A percentile compares a stretch with the other conserved stretches of the same genome.
phyloP scores from a whole-genome alignment of 1,284 basidiomycete genomes.

The Somion occarium region DNA sequence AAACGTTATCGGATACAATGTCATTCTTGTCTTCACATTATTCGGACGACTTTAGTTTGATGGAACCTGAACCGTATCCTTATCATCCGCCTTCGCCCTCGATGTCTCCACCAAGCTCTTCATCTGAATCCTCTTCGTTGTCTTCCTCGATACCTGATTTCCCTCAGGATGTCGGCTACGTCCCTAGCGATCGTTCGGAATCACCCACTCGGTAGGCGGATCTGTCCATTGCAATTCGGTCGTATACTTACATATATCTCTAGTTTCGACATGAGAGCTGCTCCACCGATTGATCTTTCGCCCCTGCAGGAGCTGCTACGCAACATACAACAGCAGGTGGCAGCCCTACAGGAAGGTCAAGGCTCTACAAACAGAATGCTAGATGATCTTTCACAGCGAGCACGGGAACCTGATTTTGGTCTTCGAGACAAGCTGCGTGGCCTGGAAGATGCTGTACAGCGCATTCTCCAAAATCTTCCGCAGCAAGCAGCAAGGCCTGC shows the following conservation, averaged over 20 bases:
- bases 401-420: slow-evolving; percentile 27
- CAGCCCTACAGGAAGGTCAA: slow-evolving; percentile 56
- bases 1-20: slow-evolving; percentile 43
- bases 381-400: slow-evolving; percentile 30
- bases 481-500: slow-evolving; percentile 7
- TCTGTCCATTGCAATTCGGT: not conserved
- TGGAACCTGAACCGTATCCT: slow-evolving; percentile 34
- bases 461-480: slow-evolving; percentile 14
- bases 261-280: slow-evolving; percentile 36
- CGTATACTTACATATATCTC: slow-evolving; percentile 37
- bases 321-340: slow-evolving; percentile 46
- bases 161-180: slow-evolving; percentile 15
- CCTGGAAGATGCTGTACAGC: slow-evolving; percentile 40
- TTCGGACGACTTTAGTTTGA: slow-evolving; percentile 58
- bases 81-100: slow-evolving; percentile 12
- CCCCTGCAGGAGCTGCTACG: slow-evolving; percentile 42
- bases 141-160: slow-evolving; percentile 8
- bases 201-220: slow-evolving; percentile 1
- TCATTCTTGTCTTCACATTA: slow-evolving; percentile 73
- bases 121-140: slow-evolving; percentile 24
- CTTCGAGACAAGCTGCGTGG: slow-evolving; percentile 31
- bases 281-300: slow-evolving; percentile 29
- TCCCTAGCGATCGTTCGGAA: slow-evolving; percentile 18
- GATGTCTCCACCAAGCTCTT: slow-evolving; percentile 12
- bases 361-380: slow-evolving; percentile 45